Evolutionary conservation across 2,329 filamentous ascomycete genomes (phyloP).

Genomic region (Geosmithia putterillii): DNA sequence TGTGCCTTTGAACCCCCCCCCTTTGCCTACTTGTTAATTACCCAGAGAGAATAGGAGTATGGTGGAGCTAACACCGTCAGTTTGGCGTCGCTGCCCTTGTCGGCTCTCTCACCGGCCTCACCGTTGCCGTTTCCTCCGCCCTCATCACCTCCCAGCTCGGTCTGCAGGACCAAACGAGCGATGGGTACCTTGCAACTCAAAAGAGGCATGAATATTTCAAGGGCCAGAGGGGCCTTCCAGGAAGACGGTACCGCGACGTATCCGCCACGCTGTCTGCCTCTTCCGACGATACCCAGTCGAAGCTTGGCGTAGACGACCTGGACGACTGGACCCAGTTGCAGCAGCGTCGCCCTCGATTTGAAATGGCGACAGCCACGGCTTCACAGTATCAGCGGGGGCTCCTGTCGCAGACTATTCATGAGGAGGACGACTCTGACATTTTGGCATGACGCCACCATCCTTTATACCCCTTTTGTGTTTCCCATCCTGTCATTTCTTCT

Average conservation of each 20-base stretch:
- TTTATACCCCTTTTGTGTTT: neutral
- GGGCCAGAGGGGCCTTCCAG: constrained; percentile 10
- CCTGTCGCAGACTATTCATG: constrained; percentile 55
- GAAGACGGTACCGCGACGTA: constrained; percentile 8
- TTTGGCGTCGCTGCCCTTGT: constrained; percentile 55
- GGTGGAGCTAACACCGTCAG: constrained; percentile 10
- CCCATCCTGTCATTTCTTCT: neutral
- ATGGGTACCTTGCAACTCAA: neutral
- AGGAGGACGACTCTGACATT: constrained; percentile 49
- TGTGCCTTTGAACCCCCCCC: constrained; percentile 9
- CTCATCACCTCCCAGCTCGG: constrained; percentile 39
- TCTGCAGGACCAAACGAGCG: constrained; percentile 17
- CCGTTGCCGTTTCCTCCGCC: constrained; percentile 44
- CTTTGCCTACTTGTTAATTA: constrained; percentile 1
- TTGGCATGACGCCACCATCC: neutral
- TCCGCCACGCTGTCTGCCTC: neutral
- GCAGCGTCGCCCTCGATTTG: neutral
- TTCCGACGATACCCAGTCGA: neutral
- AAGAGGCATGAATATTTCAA: constrained; percentile 3
- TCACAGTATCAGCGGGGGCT: too few species aligned
- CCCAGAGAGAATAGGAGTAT: neutral
- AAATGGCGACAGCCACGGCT: constrained; percentile 10
- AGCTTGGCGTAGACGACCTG: too few species aligned
- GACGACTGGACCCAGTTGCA: neutral
- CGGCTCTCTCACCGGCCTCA: constrained; percentile 50